phyloP scores from a whole-genome alignment of 257 asterid species.

The Mentha longifolia region DNA sequence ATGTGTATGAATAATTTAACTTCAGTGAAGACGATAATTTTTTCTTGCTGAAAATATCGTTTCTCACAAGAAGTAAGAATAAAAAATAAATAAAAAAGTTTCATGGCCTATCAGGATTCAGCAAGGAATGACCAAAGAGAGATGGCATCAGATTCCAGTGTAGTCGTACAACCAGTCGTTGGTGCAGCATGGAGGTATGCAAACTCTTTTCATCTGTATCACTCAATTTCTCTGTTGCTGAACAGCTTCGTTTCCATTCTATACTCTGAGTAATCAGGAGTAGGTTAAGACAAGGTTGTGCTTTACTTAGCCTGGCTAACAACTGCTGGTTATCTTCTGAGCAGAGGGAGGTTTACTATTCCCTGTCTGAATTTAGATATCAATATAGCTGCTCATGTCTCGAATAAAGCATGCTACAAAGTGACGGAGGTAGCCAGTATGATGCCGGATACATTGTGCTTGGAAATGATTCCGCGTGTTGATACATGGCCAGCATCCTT shows the following conservation, averaged over 20 bases:
- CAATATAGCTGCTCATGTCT: conserved; percentile 45
- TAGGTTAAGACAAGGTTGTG: conserved; percentile 1
- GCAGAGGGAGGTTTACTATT: conserved; percentile 52
- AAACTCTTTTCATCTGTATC: conserved; percentile 16
- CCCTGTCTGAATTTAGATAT: conserved; percentile 41
- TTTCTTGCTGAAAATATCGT: background rate
- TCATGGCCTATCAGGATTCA: conserved; percentile 28
- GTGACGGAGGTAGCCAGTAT: conserved; percentile 41
- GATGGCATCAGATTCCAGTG: conserved; percentile 28
- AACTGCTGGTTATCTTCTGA: conserved; percentile 28
- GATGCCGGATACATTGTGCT: conserved; percentile 41
- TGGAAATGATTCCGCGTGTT: conserved; percentile 46
- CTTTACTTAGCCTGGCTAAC: conserved; percentile 18
- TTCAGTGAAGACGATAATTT: background rate
- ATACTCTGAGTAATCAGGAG: conserved; percentile 10
- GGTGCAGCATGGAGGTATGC: conserved; percentile 55
- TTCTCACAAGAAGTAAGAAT: background rate
- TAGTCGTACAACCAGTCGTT: conserved; percentile 33
- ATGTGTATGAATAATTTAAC: conserved; percentile 1
- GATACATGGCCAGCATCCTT: conserved; percentile 49
- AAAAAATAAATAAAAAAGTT: background rate
- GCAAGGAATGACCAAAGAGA: conserved; percentile 33
- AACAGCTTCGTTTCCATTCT: conserved; percentile 16
- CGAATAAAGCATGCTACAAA: conserved; percentile 38
- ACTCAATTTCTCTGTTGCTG: background rate